Evolutionary conservation across 2,329 filamentous ascomycete species (phyloP).

Genomic region (Fusarium bulbicola): DNA sequence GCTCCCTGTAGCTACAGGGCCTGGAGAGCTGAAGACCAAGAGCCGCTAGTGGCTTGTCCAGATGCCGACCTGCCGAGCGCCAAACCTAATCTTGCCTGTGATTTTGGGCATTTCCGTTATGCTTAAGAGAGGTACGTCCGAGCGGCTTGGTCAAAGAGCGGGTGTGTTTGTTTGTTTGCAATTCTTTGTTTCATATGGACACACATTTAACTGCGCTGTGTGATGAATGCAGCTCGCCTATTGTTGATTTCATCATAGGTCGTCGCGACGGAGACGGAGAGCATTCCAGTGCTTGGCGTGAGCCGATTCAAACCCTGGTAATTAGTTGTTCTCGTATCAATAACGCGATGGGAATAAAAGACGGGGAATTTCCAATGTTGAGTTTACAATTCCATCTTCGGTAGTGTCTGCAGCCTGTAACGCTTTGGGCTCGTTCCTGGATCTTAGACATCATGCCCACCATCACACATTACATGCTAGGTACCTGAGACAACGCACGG

Average conservation of each 20-base stretch:
- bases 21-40: constrained; percentile 32
- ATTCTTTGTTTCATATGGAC: neutral
- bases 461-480: neutral
- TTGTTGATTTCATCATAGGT: neutral
- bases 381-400: neutral
- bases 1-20: constrained; percentile 1
- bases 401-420: neutral
- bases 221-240: constrained; percentile 28
- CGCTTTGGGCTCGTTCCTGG: neutral
- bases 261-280: neutral
- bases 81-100: constrained; percentile 1
- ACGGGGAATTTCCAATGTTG: neutral
- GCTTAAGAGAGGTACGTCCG: neutral
- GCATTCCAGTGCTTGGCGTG: neutral
- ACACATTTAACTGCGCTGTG: neutral
- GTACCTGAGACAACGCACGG: neutral
- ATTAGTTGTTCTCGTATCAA: neutral
- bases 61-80: constrained; percentile 30
- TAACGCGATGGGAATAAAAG: neutral
- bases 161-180: neutral
- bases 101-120: neutral
- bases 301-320: neutral
- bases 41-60: constrained; percentile 29
- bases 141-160: neutral
- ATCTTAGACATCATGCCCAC: neutral